These are phyloP conservation scores for Daedaleopsis nitida DNA, from an alignment of 768 basidiomycete genomes.

Conservation along the genomic window DNA sequence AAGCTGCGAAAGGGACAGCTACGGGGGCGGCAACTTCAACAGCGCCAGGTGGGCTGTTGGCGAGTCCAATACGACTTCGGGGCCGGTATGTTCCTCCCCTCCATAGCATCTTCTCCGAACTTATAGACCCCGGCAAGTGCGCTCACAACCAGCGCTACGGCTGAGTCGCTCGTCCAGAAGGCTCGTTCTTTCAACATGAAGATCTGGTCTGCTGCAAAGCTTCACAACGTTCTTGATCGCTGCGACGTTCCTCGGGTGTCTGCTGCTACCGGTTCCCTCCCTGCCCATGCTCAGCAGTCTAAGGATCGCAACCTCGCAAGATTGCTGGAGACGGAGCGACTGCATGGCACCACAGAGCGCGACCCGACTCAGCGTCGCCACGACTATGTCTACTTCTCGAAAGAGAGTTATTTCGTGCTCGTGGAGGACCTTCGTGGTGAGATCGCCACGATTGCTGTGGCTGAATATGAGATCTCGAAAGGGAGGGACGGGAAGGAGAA, in stretches of 20 bases:
- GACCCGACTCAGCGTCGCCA: conserved; percentile 87
- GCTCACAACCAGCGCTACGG: conserved; percentile 2
- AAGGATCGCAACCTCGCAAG: conserved; percentile 53
- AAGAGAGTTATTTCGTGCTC: conserved; percentile 75
- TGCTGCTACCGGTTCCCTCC: conserved; percentile 30
- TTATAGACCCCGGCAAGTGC: conserved; percentile 17
- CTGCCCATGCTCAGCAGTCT: conserved; percentile 31
- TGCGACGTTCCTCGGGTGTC: conserved; percentile 46
- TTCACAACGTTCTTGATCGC: conserved; percentile 71
- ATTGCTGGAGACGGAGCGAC: conserved; percentile 77
- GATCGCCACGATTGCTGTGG: conserved; percentile 79
- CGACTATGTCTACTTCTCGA: conserved; percentile 86
- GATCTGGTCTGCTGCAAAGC: conserved; percentile 79
- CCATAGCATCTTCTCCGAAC: background rate
- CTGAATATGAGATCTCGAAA: conserved; percentile 72
- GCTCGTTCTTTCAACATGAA: conserved; percentile 77
- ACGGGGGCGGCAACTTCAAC: conserved; percentile 30
- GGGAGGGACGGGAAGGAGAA: conserved; percentile 53
- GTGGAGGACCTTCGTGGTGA: conserved; percentile 89
- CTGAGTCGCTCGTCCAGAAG: conserved; percentile 60
- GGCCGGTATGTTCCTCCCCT: conserved; percentile 46
- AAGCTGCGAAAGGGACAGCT: conserved; percentile 29
- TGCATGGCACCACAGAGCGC: conserved; percentile 86
- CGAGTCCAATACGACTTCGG: conserved; percentile 68
- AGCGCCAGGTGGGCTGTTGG: conserved; percentile 38